A percentile compares a stretch with the other conserved stretches of the same genome.
Conservation (phyloP, 2,329 filamentous ascomycete species). For the Pseudogymnoascus sp. region DNA sequence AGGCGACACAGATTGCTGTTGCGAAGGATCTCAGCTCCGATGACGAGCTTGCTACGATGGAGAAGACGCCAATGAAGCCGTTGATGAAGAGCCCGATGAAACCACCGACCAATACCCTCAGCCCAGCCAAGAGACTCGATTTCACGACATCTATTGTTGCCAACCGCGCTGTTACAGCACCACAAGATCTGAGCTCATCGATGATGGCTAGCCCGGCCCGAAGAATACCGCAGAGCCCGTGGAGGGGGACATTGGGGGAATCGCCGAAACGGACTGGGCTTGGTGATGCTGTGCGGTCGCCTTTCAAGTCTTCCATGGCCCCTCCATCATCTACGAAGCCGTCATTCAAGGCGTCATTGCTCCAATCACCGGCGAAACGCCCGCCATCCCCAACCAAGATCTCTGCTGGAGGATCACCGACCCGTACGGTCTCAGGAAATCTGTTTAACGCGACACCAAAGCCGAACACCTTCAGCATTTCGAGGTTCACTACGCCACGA, state of each 20-base stretch:
- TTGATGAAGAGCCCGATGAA: constrained; percentile 50
- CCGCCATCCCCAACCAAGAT: constrained; percentile 28
- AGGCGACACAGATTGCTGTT: constrained; percentile 48
- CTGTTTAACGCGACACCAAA: constrained; percentile 23
- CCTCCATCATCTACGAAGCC: constrained; percentile 21
- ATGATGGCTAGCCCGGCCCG: constrained; percentile 49
- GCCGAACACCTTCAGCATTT: constrained; percentile 25
- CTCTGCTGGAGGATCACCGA: constrained; percentile 24
- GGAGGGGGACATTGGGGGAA: constrained; percentile 47
- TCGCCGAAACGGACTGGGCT: constrained; percentile 41
- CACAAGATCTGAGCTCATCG: constrained; percentile 31
- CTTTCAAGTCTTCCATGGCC: constrained; percentile 21
- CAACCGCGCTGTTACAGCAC: constrained; percentile 27
- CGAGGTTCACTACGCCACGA: constrained; percentile 25
- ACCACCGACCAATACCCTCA: constrained; percentile 31
- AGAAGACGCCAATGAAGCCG: constrained; percentile 43
- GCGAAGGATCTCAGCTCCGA: constrained; percentile 41
- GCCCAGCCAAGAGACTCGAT: constrained; percentile 30
- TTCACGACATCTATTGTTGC: constrained; percentile 26
- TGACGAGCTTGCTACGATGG: constrained; percentile 49
- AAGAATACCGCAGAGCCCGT: constrained; percentile 42
- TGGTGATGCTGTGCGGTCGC: constrained; percentile 22
- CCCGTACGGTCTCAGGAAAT: constrained; percentile 9
- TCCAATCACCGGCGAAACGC: constrained; percentile 27
- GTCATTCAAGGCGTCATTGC: constrained; percentile 25